Base-by-base conservation (phyloP, 192 early-diverging fungal species). In the Chytriomyces sp. region DNA sequence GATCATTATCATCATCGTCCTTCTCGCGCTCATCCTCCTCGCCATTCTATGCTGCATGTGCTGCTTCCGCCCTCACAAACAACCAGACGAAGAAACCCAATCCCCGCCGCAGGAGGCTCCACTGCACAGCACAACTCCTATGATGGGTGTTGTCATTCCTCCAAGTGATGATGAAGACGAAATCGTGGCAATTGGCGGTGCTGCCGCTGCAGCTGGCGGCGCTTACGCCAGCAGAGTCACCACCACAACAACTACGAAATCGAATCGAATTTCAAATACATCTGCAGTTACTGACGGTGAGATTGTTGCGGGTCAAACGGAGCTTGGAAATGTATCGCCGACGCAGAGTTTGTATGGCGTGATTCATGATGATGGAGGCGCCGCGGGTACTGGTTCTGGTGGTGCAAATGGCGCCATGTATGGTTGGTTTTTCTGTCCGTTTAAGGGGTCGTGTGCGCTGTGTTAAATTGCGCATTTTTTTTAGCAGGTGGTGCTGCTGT, bases 1-100 rank as follows among this genome's bases (percentile, higher is more conserved):
- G 1, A 35, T 20, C 0, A 13, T 57, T 57, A 20, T 20, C 13
- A 13, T 57, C 3, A 5, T 60, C 61, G 7, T 73, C 26, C 11
- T 73, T 26, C 35, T 62, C n/a, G 46, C 24, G 8, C 11, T 73
- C 60, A 48, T 35, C 20, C 13, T 73, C 16, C 10, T 73, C 13
- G 71, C 71, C 16, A n/a, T 73, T 26, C 60, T 73, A n/a, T 57
- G 13, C 16, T 20, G 13, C 53, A n/a, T 13, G 13, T 57, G 53
- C 53, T 57, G 53, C 53, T 57, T 13, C 53, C 20, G 53, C 16
- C 53, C 0, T 57, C 53, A 20, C 53, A 20, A 13, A 57, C 53
- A 57, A 57, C 53, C 13, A 57, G 16, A 57, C 53, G 53, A 57
- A n/a, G 53, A 57, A 57, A 57, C 53, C 53, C 13, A 13, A 20